A percentile compares a stretch with the other conserved stretches of the same genome.
phyloP scores from a whole-genome alignment of 2,329 filamentous ascomycete genomes.

The Sordariomycetes sp. region DNA sequence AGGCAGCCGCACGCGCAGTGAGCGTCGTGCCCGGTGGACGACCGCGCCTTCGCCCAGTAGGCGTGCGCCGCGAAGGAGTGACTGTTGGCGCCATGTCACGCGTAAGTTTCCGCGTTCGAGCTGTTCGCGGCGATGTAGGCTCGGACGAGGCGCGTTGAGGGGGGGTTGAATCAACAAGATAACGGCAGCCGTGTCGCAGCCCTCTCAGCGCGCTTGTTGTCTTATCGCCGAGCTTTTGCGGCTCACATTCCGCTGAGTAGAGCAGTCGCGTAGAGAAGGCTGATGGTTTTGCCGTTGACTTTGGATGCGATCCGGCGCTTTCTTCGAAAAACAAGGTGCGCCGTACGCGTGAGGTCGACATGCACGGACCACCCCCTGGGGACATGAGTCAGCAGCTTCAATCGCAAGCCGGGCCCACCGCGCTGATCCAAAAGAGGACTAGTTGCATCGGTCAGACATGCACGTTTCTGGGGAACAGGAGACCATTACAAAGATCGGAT shows the following conservation, averaged over 20 bases:
- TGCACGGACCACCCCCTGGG: conserved; percentile 17
- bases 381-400: background rate
- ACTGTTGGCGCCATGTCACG: conserved; percentile 21
- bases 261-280: no score
- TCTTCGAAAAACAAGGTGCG: conserved; percentile 28
- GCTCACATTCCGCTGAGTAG: no score
- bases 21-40: conserved; percentile 32
- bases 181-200: no score
- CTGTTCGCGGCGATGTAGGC: background rate
- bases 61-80: conserved; percentile 29
- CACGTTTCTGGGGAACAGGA: no score
- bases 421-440: background rate
- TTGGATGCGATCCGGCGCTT: conserved; percentile 15
- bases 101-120: background rate
- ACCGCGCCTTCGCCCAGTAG: conserved; percentile 35
- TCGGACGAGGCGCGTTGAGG: background rate
- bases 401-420: no score
- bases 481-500: no score
- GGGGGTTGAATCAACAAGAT: background rate
- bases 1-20: conserved; percentile 20
- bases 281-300: conserved; percentile 11
- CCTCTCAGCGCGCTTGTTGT: no score
- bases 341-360: conserved; percentile 32
- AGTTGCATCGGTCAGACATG: no score
- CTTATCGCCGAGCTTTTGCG: no score